Evolutionary conservation across 1,284 basidiomycete genomes (phyloP).

Genomic region (Inonotus obliquus): DNA sequence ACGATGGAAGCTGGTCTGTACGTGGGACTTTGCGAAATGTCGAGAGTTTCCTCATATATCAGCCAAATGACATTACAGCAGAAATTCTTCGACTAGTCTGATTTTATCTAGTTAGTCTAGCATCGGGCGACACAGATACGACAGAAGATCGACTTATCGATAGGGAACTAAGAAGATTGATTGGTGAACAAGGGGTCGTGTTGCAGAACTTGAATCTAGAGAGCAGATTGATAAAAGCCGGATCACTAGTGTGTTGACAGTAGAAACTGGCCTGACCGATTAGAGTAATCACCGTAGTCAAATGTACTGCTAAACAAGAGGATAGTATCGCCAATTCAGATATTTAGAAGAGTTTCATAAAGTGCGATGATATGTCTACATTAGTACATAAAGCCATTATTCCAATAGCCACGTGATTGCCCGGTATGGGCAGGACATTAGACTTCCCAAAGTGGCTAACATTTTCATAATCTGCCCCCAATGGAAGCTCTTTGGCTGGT

Average conservation of each 20-base stretch:
- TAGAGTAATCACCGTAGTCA: not conserved
- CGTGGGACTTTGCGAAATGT: not conserved
- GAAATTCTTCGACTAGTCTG: not conserved
- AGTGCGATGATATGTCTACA: not conserved
- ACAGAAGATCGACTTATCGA: not conserved
- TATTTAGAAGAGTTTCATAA: not conserved
- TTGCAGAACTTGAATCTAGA: not conserved
- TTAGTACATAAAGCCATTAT: not conserved
- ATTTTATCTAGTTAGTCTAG: not conserved
- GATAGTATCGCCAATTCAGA: conserved; percentile 2
- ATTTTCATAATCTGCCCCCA: not conserved
- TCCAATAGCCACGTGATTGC: not conserved
- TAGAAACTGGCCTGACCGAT: not conserved
- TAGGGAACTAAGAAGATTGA: not conserved
- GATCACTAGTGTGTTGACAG: not conserved
- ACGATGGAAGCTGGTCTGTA: not conserved
- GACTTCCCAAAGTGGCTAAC: not conserved
- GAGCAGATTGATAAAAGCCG: not conserved
- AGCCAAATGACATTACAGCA: not conserved
- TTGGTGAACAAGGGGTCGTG: not conserved
- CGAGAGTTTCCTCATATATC: not conserved
- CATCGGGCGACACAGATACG: not conserved
- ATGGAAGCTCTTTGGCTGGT: not conserved
- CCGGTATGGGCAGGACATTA: not conserved
- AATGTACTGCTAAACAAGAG: not conserved